Conservation (phyloP, 306 rosid species). For the Erythrophleum fordii region DNA sequence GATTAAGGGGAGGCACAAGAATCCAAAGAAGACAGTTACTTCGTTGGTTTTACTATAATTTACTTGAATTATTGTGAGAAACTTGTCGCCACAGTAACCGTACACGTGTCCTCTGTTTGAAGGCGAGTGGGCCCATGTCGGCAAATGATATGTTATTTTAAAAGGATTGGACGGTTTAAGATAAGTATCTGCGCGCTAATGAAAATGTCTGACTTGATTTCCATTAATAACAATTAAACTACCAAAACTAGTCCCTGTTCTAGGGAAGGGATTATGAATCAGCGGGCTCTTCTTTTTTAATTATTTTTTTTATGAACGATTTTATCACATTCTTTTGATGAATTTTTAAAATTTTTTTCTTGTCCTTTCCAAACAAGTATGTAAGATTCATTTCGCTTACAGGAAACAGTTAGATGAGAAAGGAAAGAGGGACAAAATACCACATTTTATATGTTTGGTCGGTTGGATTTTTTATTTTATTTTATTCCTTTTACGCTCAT, state of each 20-base stretch:
- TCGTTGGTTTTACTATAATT: background rate
- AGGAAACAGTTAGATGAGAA: too few species aligned
- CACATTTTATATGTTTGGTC: too few species aligned
- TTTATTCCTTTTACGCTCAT: too few species aligned
- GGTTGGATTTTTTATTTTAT: too few species aligned
- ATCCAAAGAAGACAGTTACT: background rate
- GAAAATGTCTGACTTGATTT: constrained; percentile 23
- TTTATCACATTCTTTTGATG: too few species aligned
- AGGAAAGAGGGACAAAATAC: too few species aligned
- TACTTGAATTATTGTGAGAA: background rate
- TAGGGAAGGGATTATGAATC: background rate
- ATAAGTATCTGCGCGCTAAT: constrained; percentile 21
- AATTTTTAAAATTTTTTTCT: too few species aligned
- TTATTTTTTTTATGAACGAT: too few species aligned
- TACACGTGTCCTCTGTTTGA: constrained; percentile 26
- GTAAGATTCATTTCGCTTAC: too few species aligned
- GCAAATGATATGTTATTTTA: constrained; percentile 10
- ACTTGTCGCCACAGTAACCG: background rate
- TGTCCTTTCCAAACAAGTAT: too few species aligned
- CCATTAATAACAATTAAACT: background rate
- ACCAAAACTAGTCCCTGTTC: background rate
- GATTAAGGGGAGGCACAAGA: background rate
- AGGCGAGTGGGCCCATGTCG: constrained; percentile 16
- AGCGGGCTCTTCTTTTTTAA: background rate
- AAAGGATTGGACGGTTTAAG: constrained; percentile 44